A percentile compares a stretch with the other conserved stretches of the same genome.
Conservation (phyloP, 192 early-diverging fungal species). For the Gonapodya sp. region DNA sequence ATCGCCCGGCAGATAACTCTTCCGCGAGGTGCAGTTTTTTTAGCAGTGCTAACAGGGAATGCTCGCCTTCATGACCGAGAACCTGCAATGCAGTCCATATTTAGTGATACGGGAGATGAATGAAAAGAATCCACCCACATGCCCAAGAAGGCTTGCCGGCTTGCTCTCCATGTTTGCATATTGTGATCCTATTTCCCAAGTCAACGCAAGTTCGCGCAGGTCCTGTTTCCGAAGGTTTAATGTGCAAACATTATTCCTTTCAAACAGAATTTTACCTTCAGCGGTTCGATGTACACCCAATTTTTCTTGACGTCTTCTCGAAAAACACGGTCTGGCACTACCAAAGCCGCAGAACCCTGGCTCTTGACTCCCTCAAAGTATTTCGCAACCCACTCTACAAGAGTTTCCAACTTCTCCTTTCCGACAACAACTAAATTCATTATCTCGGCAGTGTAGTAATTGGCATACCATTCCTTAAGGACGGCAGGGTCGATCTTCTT, state of each 20-base stretch:
- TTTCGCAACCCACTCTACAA: conserved; percentile 15
- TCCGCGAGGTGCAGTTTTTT: conserved; percentile 22
- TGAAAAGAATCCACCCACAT: not conserved
- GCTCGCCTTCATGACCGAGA: conserved; percentile 27
- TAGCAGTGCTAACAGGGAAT: conserved; percentile 22
- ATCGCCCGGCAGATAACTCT: conserved; percentile 21
- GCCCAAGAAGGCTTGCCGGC: conserved; percentile 19
- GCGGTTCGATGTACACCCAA: conserved; percentile 26
- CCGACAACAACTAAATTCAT: conserved; percentile 30
- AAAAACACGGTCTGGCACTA: conserved; percentile 9
- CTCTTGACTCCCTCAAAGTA: conserved; percentile 13
- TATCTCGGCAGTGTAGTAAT: conserved; percentile 24
- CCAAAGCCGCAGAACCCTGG: not conserved
- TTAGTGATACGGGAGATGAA: too few relatives aligned
- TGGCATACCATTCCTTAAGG: conserved; percentile 23
- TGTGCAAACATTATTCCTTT: not conserved
- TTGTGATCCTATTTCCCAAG: conserved; percentile 28
- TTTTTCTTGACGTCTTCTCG: conserved; percentile 10
- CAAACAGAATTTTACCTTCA: conserved; percentile 14
- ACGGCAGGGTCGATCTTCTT: conserved; percentile 21
- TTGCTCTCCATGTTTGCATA: conserved; percentile 21
- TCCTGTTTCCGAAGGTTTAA: conserved; percentile 5
- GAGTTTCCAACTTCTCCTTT: conserved; percentile 16
- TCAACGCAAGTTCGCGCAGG: conserved; percentile 20
- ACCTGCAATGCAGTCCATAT: not conserved